These are phyloP conservation scores for Sporothrix inflata DNA, from an alignment of 2,329 filamentous ascomycete species.

Conservation along the genomic window DNA sequence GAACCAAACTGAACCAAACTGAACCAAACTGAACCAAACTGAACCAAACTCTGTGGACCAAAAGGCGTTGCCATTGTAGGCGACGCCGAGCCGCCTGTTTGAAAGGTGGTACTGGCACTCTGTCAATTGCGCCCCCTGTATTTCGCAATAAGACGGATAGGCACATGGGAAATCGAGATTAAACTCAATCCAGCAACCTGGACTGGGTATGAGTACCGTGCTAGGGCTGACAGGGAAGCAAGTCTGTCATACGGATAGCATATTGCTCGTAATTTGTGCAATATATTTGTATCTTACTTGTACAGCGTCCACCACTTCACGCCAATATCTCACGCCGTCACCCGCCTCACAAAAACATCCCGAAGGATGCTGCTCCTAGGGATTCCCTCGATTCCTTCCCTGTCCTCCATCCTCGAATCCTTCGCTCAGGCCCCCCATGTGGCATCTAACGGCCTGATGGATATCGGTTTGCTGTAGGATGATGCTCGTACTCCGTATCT, in stretches of 20 bases:
- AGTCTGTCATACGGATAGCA: neutral
- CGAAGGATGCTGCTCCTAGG: neutral
- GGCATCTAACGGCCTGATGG: neutral
- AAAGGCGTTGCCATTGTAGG: neutral
- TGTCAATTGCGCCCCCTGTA: neutral
- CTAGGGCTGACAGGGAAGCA: constrained; percentile 12
- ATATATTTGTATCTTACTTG: neutral
- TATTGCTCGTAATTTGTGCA: neutral
- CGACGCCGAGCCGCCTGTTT: constrained; percentile 5
- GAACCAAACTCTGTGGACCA: neutral
- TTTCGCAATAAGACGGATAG: neutral
- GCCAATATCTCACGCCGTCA: constrained; percentile 12
- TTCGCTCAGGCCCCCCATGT: constrained; percentile 1
- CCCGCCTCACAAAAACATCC: neutral
- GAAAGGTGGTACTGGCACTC: neutral
- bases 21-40: neutral
- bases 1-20: neutral
- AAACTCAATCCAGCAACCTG: constrained; percentile 13
- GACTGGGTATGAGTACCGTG: constrained; percentile 1
- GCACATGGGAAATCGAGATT: constrained; percentile 24
- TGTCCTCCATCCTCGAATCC: neutral
- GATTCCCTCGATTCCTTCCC: neutral
- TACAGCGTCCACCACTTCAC: neutral
- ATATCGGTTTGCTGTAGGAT: too few relatives aligned
- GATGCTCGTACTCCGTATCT: too few relatives aligned